phyloP scores from a whole-genome alignment of 768 basidiomycete genomes.

The Tulasnella sp. region DNA sequence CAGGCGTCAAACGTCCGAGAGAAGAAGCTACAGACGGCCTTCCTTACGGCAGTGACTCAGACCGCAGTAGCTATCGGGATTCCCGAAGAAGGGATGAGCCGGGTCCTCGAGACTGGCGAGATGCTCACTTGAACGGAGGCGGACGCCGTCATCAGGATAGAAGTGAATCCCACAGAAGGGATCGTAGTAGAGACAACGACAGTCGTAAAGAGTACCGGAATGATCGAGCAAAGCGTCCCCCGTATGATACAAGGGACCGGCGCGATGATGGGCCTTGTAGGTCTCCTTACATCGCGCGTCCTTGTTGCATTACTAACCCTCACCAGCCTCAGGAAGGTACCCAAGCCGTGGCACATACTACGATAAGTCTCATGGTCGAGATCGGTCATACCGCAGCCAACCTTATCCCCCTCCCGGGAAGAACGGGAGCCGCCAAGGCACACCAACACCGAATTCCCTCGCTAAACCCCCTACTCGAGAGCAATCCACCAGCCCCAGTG shows the following conservation, averaged over 20 bases:
- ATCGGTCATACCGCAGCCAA: conserved; percentile 32
- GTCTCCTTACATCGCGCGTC: neutral
- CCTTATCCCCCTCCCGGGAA: conserved; percentile 31
- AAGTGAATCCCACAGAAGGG: neutral
- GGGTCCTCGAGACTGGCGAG: conserved; percentile 64
- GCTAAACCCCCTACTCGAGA: conserved; percentile 25
- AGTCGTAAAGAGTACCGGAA: conserved; percentile 28
- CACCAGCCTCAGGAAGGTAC: neutral
- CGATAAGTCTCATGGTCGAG: conserved; percentile 32
- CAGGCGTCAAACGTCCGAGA: conserved; percentile 26
- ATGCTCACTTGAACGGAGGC: conserved; percentile 51
- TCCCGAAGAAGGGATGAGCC: conserved; percentile 30
- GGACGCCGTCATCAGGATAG: conserved; percentile 28
- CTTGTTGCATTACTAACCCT: neutral
- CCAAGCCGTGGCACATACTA: conserved; percentile 34
- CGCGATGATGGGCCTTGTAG: neutral
- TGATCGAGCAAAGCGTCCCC: neutral
- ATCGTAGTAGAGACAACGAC: conserved; percentile 32
- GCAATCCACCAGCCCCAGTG: conserved; percentile 32
- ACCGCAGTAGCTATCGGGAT: conserved; percentile 17
- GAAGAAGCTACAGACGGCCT: conserved; percentile 15
- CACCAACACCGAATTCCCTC: neutral
- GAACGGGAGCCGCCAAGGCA: neutral
- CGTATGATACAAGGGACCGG: neutral
- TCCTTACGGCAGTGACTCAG: conserved; percentile 25